Evolutionary conservation across 1,139 yeast genomes (phyloP).

Genomic region (Yamadazyma atlantica): DNA sequence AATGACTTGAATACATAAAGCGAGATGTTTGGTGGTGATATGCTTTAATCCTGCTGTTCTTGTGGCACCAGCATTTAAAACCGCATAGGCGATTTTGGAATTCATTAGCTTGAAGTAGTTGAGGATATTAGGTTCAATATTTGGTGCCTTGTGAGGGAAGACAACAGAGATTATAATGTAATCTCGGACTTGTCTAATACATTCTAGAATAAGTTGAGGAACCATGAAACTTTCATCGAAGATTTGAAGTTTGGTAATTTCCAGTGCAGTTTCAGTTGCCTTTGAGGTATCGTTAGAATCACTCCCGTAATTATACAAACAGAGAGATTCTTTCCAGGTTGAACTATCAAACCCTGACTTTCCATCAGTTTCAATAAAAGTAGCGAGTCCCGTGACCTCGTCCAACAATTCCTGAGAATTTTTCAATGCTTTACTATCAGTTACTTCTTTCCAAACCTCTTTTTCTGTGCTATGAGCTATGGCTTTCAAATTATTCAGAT

Average conservation of each 20-base stretch:
- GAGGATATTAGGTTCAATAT: slow-evolving; percentile 43
- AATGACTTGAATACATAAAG: slow-evolving; percentile 63
- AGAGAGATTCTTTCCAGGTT: slow-evolving; percentile 48
- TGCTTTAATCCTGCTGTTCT: slow-evolving; percentile 73
- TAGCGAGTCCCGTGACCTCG: slow-evolving; percentile 53
- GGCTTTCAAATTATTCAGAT: slow-evolving; percentile 46
- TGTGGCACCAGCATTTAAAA: slow-evolving; percentile 77
- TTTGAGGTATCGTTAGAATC: slow-evolving; percentile 3
- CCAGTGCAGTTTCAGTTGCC: slow-evolving; percentile 1
- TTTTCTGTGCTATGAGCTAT: slow-evolving; percentile 55
- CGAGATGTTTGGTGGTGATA: slow-evolving; percentile 72
- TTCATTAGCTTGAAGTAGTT: slow-evolving; percentile 56
- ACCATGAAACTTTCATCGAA: slow-evolving; percentile 40
- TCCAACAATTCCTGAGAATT: slow-evolving; percentile 54
- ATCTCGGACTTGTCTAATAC: slow-evolving; percentile 42
- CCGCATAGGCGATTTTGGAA: slow-evolving; percentile 58
- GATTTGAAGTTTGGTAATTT: slow-evolving; percentile 35
- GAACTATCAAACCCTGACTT: slow-evolving; percentile 29
- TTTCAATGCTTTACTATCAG: slow-evolving; percentile 24
- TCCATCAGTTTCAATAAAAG: slow-evolving; percentile 36
- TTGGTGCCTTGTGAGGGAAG: slow-evolving; percentile 41
- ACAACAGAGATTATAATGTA: slow-evolving; percentile 50
- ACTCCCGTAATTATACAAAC: slow-evolving; percentile 21
- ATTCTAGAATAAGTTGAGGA: slow-evolving; percentile 38
- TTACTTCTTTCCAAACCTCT: slow-evolving; percentile 79